Conservation (phyloP, 1,284 basidiomycete genomes). For the Wallemia mellicola region DNA sequence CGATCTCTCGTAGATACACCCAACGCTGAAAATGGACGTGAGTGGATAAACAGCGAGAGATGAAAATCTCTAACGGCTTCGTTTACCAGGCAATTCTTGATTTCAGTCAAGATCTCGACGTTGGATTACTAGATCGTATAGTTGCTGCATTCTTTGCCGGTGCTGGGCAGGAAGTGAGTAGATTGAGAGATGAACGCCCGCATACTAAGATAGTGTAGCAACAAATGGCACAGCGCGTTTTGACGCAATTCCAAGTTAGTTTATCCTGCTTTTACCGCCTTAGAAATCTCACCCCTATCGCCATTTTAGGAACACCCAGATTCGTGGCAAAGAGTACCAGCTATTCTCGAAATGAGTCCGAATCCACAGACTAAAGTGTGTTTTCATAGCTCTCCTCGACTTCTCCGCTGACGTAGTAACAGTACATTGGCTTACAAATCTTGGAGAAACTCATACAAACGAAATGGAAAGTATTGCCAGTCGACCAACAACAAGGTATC, state of each 20-base stretch:
- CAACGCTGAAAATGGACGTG: background rate
- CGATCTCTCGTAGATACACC: too few species aligned
- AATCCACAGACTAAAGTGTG: slow-evolving; percentile 72
- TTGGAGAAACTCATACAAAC: slow-evolving; percentile 79
- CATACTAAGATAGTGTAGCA: slow-evolving; percentile 35
- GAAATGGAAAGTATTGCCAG: slow-evolving; percentile 83
- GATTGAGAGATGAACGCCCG: background rate
- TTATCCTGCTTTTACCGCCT: background rate
- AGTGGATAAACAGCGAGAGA: background rate
- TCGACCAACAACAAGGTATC: slow-evolving; percentile 77
- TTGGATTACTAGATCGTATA: slow-evolving; percentile 52
- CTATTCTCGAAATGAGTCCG: slow-evolving; percentile 56
- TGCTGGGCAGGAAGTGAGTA: slow-evolving; percentile 35
- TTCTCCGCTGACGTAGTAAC: slow-evolving; percentile 1
- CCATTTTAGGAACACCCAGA: slow-evolving; percentile 48
- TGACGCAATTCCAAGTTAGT: slow-evolving; percentile 57
- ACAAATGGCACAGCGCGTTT: slow-evolving; percentile 60
- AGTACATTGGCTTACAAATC: slow-evolving; percentile 87
- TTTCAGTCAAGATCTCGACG: slow-evolving; percentile 58
- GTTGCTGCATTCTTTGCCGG: slow-evolving; percentile 55
- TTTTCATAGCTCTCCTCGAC: background rate
- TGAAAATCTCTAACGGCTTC: background rate
- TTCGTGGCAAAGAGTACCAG: slow-evolving; percentile 88
- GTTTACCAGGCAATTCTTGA: slow-evolving; percentile 48
- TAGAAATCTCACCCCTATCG: background rate